Base-by-base conservation (phyloP, 805 yeast species). In the Metschnikowia lachancei region DNA sequence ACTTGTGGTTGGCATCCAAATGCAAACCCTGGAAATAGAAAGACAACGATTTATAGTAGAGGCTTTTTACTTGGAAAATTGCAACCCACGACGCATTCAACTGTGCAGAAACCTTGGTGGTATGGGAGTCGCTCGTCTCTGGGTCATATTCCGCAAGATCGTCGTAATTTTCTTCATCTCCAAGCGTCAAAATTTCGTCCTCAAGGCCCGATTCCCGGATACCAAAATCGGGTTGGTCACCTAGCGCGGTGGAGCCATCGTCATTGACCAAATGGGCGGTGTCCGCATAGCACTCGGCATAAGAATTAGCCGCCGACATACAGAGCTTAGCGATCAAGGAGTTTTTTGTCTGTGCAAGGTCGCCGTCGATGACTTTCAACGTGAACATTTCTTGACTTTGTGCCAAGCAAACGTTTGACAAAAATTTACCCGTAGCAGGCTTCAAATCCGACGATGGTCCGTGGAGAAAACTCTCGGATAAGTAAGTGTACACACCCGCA, bases 301-400 rank as follows among this genome's bases (percentile, higher is more conserved):
- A 90, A 46, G 80, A 67, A 4, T 65, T 61, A 3, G 83, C 65
- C 0, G 91, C 74, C 1, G 89, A 74, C 42, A 76, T 66, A n/a
- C 94, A 81, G 43, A 92, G 73, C 64, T 81, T 88, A 16, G 95
- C 72, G n/a, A 86, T 75, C 60, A 92, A 70, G 0, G 92, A 78
- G 35, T 83, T 80, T 59, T 86, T 85, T 55, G 59, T 60, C 49
- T 69, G 76, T 36, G 75, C 77, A 7, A 77, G 61, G 45, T 75
- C 80, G 8, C 72, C 75, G 46, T 69, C 73, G 31, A 88, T 60
- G 8, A 81, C 78, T 53, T 81, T 84, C 57, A 83, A 62, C 2
- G 85, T 66, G 61, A 92, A 91, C 6, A 85, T 76, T 54, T 94
- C 97, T 61, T 91, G 97, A 2, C 94, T 88, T 63, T 92, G 96